A percentile compares a stretch with the other conserved stretches of the same genome.
Evolutionary conservation across 495 filamentous ascomycete species (phyloP).

Genomic region (Xylaria palmicola): DNA sequence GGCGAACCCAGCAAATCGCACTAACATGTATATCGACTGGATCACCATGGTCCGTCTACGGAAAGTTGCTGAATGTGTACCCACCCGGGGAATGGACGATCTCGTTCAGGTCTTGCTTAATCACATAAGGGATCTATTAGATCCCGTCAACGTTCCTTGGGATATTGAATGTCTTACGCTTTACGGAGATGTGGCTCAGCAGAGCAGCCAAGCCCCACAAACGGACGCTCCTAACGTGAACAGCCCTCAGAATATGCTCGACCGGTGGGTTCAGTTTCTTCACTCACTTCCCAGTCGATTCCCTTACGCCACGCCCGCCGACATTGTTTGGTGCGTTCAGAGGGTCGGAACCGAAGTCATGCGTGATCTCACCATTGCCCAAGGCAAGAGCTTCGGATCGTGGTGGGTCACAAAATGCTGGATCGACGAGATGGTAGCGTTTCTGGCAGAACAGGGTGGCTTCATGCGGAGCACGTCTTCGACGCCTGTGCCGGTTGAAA

Average conservation of each 20-base stretch:
- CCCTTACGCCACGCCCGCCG: constrained; percentile 62
- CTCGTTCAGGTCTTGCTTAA: constrained; percentile 67
- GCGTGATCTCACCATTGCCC: constrained; percentile 76
- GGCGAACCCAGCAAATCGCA: constrained; percentile 67
- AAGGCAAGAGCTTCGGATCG: constrained; percentile 82
- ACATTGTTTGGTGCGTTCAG: constrained; percentile 68
- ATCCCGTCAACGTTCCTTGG: constrained; percentile 57
- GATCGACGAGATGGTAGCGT: constrained; percentile 92
- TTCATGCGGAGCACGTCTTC: constrained; percentile 64
- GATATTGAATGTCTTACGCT: constrained; percentile 54
- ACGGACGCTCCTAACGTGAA: constrained; percentile 22
- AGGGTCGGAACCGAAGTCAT: constrained; percentile 67
- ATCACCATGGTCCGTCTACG: constrained; percentile 72
- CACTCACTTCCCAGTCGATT: constrained; percentile 72
- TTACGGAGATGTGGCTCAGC: constrained; percentile 50
- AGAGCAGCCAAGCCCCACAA: constrained; percentile 33
- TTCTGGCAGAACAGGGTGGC: constrained; percentile 88
- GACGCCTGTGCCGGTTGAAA: constrained; percentile 10
- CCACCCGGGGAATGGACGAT: constrained; percentile 63
- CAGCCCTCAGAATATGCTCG: constrained; percentile 61
- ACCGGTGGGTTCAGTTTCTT: constrained; percentile 84
- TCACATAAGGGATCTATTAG: constrained; percentile 71
- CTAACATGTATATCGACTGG: constrained; percentile 95
- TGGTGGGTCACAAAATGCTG: constrained; percentile 99
- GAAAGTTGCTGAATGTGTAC: constrained; percentile 61